Conservation (phyloP, 2,329 filamentous ascomycete genomes). For the Alternaria sp. region DNA sequence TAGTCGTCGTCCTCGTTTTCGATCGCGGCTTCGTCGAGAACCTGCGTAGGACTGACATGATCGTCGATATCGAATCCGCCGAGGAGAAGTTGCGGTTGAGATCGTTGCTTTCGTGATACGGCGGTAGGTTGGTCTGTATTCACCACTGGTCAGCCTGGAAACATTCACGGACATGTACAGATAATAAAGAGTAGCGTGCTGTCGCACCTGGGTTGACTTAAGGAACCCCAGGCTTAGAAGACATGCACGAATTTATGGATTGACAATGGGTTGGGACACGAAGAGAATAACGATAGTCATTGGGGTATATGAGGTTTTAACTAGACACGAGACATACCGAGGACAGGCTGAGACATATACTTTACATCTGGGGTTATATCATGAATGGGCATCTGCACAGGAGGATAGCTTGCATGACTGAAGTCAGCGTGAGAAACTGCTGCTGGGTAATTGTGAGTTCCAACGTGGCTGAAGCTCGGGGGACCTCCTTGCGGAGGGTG, state of each 20-base stretch:
- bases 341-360: constrained; percentile 47
- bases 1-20: constrained; percentile 58
- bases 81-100: constrained; percentile 28
- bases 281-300: constrained; percentile 39
- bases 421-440: constrained; percentile 35
- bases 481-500: constrained; percentile 26
- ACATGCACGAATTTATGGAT: constrained; percentile 14
- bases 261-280: constrained; percentile 13
- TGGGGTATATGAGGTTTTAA: constrained; percentile 42
- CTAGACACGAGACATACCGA: constrained; percentile 51
- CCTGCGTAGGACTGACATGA: constrained; percentile 42
- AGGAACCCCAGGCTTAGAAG: constrained; percentile 2
- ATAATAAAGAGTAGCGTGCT: background rate
- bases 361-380: constrained; percentile 45
- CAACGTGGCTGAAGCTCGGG: constrained; percentile 29
- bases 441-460: constrained; percentile 26
- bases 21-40: constrained; percentile 48
- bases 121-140: constrained; percentile 32
- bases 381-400: constrained; percentile 46
- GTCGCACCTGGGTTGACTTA: background rate
- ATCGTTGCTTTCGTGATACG: constrained; percentile 16
- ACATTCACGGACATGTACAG: background rate
- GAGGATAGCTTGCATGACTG: constrained; percentile 36
- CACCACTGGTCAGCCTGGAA: constrained; percentile 27
- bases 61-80: constrained; percentile 50